Percentiles rank a stretch among this genome's conserved stretches.
These are phyloP conservation scores for Medicago ruthenica DNA, from an alignment of 306 rosid genomes.

Conservation along the genomic window DNA sequence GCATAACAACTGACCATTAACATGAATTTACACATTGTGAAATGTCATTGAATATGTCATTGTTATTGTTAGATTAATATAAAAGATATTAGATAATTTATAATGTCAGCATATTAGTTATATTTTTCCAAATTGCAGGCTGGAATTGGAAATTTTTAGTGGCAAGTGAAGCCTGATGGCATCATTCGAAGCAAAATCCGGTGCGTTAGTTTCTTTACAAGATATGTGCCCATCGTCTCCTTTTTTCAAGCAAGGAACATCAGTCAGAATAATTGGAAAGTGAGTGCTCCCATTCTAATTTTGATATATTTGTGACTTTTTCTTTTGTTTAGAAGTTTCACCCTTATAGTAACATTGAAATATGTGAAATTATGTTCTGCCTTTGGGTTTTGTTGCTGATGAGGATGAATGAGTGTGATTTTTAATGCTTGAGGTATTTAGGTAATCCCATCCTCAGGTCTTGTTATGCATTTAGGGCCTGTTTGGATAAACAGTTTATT, in stretches of 20 bases:
- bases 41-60: constrained; percentile 20
- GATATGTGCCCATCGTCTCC: constrained; percentile 68
- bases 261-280: constrained; percentile 79
- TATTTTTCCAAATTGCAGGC: constrained; percentile 32
- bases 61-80: background rate
- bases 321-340: background rate
- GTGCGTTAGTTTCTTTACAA: constrained; percentile 61
- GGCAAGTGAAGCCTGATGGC: constrained; percentile 39
- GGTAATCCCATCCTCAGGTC: background rate
- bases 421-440: constrained; percentile 7
- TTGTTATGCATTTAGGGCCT: constrained; percentile 9
- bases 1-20: background rate
- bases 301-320: background rate
- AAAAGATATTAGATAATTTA: too few species aligned
- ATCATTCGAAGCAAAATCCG: constrained; percentile 55
- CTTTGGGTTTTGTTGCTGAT: constrained; percentile 19
- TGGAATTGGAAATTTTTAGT: constrained; percentile 4
- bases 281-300: constrained; percentile 42
- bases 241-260: constrained; percentile 78
- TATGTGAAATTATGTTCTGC: constrained; percentile 1
- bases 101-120: too few species aligned
- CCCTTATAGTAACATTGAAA: background rate
- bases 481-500: too few species aligned
- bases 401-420: constrained; percentile 3
- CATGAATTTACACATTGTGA: constrained; percentile 10